Conservation (phyloP, 2,329 filamentous ascomycete species). For the Pseudocercospora pini-densiflorae region DNA sequence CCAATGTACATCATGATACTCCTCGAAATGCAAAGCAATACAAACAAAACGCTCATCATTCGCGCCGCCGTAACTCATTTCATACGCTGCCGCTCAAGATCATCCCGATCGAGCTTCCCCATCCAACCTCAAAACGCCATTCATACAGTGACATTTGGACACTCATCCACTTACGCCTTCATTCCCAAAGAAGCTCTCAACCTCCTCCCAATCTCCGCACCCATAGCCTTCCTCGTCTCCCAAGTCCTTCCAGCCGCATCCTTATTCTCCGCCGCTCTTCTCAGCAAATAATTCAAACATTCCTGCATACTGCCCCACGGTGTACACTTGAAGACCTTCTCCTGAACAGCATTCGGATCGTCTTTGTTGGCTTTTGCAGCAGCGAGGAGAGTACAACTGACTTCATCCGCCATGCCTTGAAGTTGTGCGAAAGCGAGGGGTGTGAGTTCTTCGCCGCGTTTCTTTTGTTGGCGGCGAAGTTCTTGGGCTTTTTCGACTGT, state of each 20-base stretch:
- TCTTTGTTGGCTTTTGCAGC: slow-evolving; percentile 44
- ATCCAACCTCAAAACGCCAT: background rate
- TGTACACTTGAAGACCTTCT: slow-evolving; percentile 60
- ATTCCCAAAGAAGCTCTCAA: slow-evolving; percentile 28
- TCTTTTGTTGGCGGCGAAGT: slow-evolving; percentile 53
- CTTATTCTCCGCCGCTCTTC: slow-evolving; percentile 64
- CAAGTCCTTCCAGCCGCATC: slow-evolving; percentile 62
- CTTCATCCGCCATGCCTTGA: slow-evolving; percentile 94
- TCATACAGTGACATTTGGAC: background rate
- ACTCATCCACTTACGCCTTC: slow-evolving; percentile 13
- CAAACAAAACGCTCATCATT: background rate
- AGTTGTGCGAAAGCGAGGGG: slow-evolving; percentile 74
- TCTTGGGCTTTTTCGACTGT: slow-evolving; percentile 64
- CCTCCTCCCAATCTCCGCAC: slow-evolving; percentile 48
- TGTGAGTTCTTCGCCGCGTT: slow-evolving; percentile 47
- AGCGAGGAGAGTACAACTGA: slow-evolving; percentile 65
- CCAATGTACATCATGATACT: no score
- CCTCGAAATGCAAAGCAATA: no score
- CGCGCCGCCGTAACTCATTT: background rate
- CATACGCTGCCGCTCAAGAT: no score
- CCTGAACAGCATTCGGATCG: slow-evolving; percentile 42
- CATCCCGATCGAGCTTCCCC: no score
- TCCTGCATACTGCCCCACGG: slow-evolving; percentile 66
- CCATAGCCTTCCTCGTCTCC: slow-evolving; percentile 58
- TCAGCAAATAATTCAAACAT: slow-evolving; percentile 76